Percentiles rank a stretch among this genome's conserved stretches.
phyloP scores from a whole-genome alignment of 2,329 filamentous ascomycete species.

The Didymella segeticola region DNA sequence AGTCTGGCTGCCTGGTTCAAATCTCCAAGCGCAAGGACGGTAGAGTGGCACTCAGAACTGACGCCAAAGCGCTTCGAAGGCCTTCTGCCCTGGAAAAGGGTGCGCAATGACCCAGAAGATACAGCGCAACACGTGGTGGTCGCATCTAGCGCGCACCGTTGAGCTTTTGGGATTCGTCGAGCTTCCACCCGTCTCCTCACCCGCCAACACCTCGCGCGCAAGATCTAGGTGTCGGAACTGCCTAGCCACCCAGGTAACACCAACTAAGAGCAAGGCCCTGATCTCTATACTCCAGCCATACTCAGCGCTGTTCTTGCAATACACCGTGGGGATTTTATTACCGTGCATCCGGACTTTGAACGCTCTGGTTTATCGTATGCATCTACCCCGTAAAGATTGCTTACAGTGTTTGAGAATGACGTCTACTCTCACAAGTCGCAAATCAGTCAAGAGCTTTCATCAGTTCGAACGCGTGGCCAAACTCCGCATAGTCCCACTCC shows the following conservation, averaged over 20 bases:
- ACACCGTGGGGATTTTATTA: too few species aligned
- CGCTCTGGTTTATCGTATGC: too few species aligned
- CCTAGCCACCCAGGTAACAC: too few species aligned
- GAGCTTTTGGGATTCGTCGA: not conserved
- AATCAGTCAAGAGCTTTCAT: constrained; percentile 3
- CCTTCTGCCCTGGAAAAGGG: not conserved
- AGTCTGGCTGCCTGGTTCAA: not conserved
- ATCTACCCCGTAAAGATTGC: too few species aligned
- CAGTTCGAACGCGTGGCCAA: constrained; percentile 6
- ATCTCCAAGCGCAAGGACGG: not conserved
- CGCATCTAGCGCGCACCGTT: not conserved
- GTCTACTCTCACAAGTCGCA: too few species aligned
- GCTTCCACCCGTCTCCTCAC: not conserved
- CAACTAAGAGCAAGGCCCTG: too few species aligned
- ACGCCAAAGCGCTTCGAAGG: too few species aligned
- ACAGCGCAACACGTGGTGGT: not conserved
- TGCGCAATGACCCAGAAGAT: not conserved
- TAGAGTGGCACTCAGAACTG: not conserved
- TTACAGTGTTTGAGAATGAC: too few species aligned
- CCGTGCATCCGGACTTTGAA: too few species aligned
- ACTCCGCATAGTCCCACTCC: constrained; percentile 38
- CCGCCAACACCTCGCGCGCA: not conserved
- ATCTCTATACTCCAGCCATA: too few species aligned
- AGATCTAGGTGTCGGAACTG: not conserved
- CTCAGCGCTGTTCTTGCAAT: too few species aligned